A percentile compares a stretch with the other conserved stretches of the same genome.
phyloP scores from a whole-genome alignment of 768 basidiomycete genomes.

The Lactarius hatsudake region DNA sequence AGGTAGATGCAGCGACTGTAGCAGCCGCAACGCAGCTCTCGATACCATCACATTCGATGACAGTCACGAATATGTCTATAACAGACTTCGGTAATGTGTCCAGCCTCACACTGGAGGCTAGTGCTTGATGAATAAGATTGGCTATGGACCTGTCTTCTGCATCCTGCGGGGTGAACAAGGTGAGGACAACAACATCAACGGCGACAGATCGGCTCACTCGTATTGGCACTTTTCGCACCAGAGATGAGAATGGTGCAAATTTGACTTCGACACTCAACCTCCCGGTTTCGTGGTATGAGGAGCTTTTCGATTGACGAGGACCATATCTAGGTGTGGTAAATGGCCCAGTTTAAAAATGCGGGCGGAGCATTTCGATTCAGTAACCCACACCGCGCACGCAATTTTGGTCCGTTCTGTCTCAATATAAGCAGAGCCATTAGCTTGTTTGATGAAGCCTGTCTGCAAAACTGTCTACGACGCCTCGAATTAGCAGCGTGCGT shows the following conservation, averaged over 20 bases:
- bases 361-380: slow-evolving; percentile 32
- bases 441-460: slow-evolving; percentile 86
- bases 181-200: slow-evolving; percentile 8
- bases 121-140: slow-evolving; percentile 79
- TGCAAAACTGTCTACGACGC: slow-evolving; percentile 63
- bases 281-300: slow-evolving; percentile 82
- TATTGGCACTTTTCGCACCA: slow-evolving; percentile 73
- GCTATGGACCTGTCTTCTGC: slow-evolving; percentile 89
- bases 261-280: slow-evolving; percentile 94
- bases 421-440: slow-evolving; percentile 96
- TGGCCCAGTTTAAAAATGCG: background rate
- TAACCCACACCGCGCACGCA: slow-evolving; percentile 83
- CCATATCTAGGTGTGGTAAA: slow-evolving; percentile 56
- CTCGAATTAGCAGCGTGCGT: slow-evolving; percentile 9
- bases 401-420: slow-evolving; percentile 91
- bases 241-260: slow-evolving; percentile 90
- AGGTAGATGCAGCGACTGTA: slow-evolving; percentile 82
- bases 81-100: slow-evolving; percentile 93
- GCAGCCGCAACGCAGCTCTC: slow-evolving; percentile 87
- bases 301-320: slow-evolving; percentile 79
- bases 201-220: slow-evolving; percentile 52
- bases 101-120: slow-evolving; percentile 79
- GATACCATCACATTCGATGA: slow-evolving; percentile 92
- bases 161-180: slow-evolving; percentile 54
- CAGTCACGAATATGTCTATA: slow-evolving; percentile 85